These are phyloP conservation scores for Flaveria bidentis DNA, from an alignment of 129 eudicot species.

Conservation along the genomic window DNA sequence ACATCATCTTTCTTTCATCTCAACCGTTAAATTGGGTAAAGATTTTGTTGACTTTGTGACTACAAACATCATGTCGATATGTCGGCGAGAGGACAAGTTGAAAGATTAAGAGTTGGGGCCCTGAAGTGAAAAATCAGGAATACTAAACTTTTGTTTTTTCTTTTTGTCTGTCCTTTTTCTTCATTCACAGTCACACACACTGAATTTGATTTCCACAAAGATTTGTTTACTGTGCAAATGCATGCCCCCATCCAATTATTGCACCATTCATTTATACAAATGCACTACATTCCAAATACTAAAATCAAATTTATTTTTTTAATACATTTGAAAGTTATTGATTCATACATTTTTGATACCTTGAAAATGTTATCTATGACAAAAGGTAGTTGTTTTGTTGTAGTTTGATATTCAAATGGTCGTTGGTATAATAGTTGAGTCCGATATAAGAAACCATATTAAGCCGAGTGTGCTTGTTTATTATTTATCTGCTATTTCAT, in stretches of 20 bases:
- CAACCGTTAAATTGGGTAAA: constrained; percentile 6
- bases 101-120: constrained; percentile 29
- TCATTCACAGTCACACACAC: constrained; percentile 17
- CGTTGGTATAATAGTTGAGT: too few relatives aligned
- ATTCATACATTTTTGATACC: not conserved
- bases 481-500: too few relatives aligned
- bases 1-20: too few relatives aligned
- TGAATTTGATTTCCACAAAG: constrained; percentile 36
- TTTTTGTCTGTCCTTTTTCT: constrained; percentile 28
- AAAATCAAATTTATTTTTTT: not conserved
- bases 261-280: constrained; percentile 5
- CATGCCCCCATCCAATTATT: constrained; percentile 42
- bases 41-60: constrained; percentile 11
- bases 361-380: not conserved
- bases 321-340: not conserved
- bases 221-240: constrained; percentile 40
- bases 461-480: too few relatives aligned
- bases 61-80: constrained; percentile 27
- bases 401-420: too few relatives aligned
- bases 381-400: too few relatives aligned
- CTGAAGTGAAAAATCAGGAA: constrained; percentile 18
- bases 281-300: not conserved
- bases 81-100: constrained; percentile 38
- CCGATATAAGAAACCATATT: too few relatives aligned
- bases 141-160: constrained; percentile 28